Percentiles rank a stretch among this genome's conserved stretches.
phyloP scores from a whole-genome alignment of 2,329 filamentous ascomycete genomes.

The Colletotrichum tabaci region DNA sequence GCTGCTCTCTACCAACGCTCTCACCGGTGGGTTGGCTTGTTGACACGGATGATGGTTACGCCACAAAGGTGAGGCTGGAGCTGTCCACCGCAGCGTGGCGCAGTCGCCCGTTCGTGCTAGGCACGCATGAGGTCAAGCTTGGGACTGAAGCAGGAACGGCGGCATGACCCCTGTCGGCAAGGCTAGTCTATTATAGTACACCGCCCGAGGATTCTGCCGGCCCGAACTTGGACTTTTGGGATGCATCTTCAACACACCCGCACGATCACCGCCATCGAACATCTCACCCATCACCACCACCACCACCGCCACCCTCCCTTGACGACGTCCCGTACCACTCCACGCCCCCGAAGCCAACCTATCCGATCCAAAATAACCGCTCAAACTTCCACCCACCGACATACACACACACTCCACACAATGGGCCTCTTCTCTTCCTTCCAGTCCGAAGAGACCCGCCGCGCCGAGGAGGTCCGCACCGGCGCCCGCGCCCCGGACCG shows the following conservation, averaged over 20 bases:
- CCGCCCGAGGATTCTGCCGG: constrained; percentile 28
- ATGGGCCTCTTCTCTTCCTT: constrained; percentile 67
- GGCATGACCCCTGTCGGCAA: not conserved
- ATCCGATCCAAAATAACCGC: too few species aligned
- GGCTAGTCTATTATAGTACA: not conserved
- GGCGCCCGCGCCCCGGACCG: constrained; percentile 85
- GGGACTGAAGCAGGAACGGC: not conserved
- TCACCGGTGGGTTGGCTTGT: not conserved
- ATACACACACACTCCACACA: constrained; percentile 16
- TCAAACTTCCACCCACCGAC: constrained; percentile 5
- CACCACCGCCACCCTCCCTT: not conserved
- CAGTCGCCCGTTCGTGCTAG: not conserved
- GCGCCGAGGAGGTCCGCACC: constrained; percentile 68
- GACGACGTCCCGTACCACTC: too few species aligned
- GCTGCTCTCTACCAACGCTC: too few species aligned
- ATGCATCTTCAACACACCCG: not conserved
- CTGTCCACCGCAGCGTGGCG: not conserved
- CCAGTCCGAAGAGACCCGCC: constrained; percentile 59
- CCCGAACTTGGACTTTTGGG: constrained; percentile 3
- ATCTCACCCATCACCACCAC: not conserved
- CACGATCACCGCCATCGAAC: not conserved
- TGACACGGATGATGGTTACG: not conserved
- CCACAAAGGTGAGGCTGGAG: constrained; percentile 6
- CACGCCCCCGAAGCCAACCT: not conserved
- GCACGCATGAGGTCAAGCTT: not conserved